phyloP scores from a whole-genome alignment of 305 asterid genomes.

The Solanum aculeatissimum region DNA sequence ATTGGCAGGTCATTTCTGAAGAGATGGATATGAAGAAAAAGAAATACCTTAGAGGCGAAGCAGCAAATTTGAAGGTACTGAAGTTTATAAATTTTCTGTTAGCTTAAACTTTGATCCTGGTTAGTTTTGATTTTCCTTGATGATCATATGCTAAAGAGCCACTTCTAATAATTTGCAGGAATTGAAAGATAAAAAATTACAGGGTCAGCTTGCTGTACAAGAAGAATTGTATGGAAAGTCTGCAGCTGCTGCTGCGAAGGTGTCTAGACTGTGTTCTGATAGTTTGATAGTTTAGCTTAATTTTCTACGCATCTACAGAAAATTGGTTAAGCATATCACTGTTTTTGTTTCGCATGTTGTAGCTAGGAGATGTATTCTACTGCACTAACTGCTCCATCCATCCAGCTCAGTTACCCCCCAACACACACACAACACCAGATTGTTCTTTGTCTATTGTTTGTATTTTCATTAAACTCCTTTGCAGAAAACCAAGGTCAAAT shows the following conservation, averaged over 20 bases:
- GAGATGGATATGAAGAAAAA: slow-evolving; percentile 49
- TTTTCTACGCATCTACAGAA: neutral
- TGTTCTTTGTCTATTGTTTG: neutral
- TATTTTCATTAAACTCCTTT: neutral
- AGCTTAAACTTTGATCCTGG: neutral
- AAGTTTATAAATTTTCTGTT: neutral
- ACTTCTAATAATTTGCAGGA: slow-evolving; percentile 23
- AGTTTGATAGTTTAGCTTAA: neutral
- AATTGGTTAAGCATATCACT: neutral
- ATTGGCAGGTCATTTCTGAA: slow-evolving; percentile 34
- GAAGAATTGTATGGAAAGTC: slow-evolving; percentile 69
- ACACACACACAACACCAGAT: neutral
- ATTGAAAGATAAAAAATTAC: slow-evolving; percentile 72
- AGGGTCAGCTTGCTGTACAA: slow-evolving; percentile 67
- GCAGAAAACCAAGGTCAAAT: neutral
- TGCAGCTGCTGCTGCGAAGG: slow-evolving; percentile 87
- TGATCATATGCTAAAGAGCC: neutral
- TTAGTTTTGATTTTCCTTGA: neutral
- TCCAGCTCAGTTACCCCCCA: neutral
- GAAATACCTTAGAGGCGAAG: slow-evolving; percentile 80
- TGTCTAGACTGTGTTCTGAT: slow-evolving; percentile 10
- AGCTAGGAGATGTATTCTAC: neutral
- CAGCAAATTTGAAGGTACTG: slow-evolving; percentile 59
- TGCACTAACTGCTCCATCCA: neutral
- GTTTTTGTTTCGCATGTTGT: neutral